Evolutionary conservation across 2,329 filamentous ascomycete genomes (phyloP).

Genomic region (Xylaria sp.): DNA sequence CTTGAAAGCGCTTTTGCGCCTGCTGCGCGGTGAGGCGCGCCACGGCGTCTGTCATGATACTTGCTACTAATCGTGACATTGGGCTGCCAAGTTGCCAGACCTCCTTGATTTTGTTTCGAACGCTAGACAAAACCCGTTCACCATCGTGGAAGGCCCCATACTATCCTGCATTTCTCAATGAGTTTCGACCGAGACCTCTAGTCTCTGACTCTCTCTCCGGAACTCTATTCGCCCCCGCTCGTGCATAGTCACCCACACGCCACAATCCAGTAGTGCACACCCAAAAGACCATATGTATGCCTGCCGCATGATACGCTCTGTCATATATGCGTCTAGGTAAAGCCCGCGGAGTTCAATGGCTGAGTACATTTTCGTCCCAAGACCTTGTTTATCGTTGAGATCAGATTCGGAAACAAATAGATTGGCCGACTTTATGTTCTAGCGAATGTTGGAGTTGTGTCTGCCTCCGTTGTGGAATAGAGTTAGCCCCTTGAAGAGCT

Average conservation of each 20-base stretch:
- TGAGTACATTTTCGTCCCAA: slow-evolving; percentile 20
- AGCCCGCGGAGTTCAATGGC: slow-evolving; percentile 9
- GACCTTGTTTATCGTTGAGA: neutral
- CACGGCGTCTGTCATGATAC: neutral
- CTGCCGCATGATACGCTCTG: neutral
- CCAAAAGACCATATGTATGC: slow-evolving; percentile 23
- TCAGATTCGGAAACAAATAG: slow-evolving; percentile 7
- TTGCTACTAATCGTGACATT: slow-evolving; percentile 1
- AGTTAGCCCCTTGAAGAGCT: neutral
- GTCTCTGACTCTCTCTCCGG: neutral
- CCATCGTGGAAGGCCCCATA: slow-evolving; percentile 15
- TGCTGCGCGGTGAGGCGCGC: slow-evolving; percentile 27
- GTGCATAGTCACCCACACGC: slow-evolving; percentile 18
- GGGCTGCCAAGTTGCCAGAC: neutral
- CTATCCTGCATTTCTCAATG: slow-evolving; percentile 13
- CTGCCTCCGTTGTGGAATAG: slow-evolving; percentile 3
- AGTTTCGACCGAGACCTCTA: neutral
- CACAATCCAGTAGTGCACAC: slow-evolving; percentile 21
- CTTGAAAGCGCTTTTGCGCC: slow-evolving; percentile 8
- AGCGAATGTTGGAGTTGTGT: neutral
- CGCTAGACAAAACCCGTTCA: slow-evolving; percentile 2
- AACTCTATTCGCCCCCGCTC: slow-evolving; percentile 17
- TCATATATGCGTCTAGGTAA: neutral
- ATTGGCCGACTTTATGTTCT: slow-evolving; percentile 24
- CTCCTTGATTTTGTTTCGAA: neutral